Base-by-base conservation (phyloP, 2,329 filamentous ascomycete species). In the Trichoderma sp. region DNA sequence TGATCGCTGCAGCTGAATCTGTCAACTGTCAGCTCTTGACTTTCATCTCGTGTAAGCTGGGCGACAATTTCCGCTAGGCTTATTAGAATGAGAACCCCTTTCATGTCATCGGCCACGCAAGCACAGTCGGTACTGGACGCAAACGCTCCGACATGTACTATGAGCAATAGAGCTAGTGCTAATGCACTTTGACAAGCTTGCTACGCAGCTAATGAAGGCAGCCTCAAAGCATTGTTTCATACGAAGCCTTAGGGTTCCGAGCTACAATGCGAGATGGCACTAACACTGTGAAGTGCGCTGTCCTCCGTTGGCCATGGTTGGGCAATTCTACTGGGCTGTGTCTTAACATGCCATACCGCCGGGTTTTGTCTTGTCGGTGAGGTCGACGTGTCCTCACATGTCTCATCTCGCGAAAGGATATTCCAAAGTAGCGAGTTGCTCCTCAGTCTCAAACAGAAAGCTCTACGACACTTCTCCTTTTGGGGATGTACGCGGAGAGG, bases 251-350 rank as follows among this genome's bases (percentile, higher is more conserved):
- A 50, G n/a, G 72, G 56, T 62, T 75, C 56, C 14, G 45, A 62
- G 38, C 56, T 56, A 69, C 62, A 29, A 63, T 11, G 64, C 50
- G 50, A 69, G 56, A 35, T 35, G 53, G 56, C 72, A 50, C 72
- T 75, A 75, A 56, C 27, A 12, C 35, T 62, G 72, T 69, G 35
- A 68, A 18, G 56, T 29, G 56, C 67, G 65, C 21, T 35, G 72
- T 69, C 38, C 29, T 63, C 41, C 8, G 27, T 29, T 53, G 16
- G 53, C 27, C 18, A 16, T 63, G 53, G 71, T 67, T 74, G n/a
- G 71, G 63, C 18, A 24, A 16, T 11, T 67, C 33, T 60, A n/a
- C 29, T 62, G 27, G 67, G 56, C 67, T 29, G 35, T 68, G 64
- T 62, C 64, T 74, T 53, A 27, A 24, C 29, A 56, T n/a, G 27